Evolutionary conservation across 2,329 filamentous ascomycete species (phyloP), one percentile per base, ranked within the genome.

Genomic region (Pyricularia grisea): DNA sequence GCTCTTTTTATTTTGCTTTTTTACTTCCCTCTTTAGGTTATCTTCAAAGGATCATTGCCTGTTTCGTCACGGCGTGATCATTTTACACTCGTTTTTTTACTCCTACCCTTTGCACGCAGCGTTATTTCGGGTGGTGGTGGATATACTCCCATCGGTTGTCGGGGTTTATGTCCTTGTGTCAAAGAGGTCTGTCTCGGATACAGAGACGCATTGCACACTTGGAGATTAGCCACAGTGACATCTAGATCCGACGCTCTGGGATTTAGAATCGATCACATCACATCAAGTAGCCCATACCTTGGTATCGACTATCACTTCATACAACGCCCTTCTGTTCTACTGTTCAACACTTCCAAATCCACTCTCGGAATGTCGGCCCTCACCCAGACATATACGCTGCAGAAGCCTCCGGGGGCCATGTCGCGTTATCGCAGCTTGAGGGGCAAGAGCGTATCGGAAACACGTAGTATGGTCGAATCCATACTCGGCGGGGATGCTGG

Each of bases 351-450:
- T 25, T 33, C 4, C 30, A 36, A 14, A 42, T 36, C 11, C 30
- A 42, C n/a, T 36, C 10, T 36, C 31, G 27, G 3, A 30, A 74
- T 74, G 73, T 60, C 73, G 66, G 68, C 71, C 9, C 68, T 70
- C 10, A 69, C 71, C 11, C 71, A 71, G 42, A 70, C 68, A 64
- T 55, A 68, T 65, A 50, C 63, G 42, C 42, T 50, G 23, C 66
- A 68, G 4, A 63, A 65, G 36, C 69, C 72, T 68, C 70, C 72
- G 68, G 72, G 71, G 55, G 76, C 74, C 70, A 73, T 77, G 68
- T 78, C 77, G 42, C 75, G 78, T 70, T 79, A 79, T 68, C 76
- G 76, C 67, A 77, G 73, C 67, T 68, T 78, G 58, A 74, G 76
- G 68, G 76, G 75, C 68, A 76, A 74, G 61, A 77, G 76, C 65